Evolutionary conservation across 306 rosid genomes (phyloP).

Genomic region (Sphenostylis stenocarpa): DNA sequence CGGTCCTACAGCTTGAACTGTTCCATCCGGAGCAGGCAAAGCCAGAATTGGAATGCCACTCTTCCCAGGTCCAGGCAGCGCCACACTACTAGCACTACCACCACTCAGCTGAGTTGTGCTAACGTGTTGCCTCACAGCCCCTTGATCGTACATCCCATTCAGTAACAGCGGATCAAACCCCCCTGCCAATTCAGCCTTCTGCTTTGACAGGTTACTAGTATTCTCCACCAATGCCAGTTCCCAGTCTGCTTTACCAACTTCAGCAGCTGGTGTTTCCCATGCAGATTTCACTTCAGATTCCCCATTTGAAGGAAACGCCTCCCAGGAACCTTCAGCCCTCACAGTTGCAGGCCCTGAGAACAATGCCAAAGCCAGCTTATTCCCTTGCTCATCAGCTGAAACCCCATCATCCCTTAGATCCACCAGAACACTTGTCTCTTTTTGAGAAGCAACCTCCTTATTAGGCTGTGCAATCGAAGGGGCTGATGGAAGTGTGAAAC

Average conservation of each 20-base stretch:
- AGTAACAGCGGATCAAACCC: conserved; percentile 74
- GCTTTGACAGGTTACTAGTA: conserved; percentile 56
- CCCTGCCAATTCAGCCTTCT: conserved; percentile 74
- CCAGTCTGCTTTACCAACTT: conserved; percentile 80
- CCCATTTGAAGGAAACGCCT: conserved; percentile 60
- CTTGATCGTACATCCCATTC: conserved; percentile 95
- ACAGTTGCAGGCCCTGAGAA: conserved; percentile 53
- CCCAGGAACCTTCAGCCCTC: conserved; percentile 72
- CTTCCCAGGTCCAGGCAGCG: conserved; percentile 56
- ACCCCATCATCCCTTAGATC: conserved; percentile 59
- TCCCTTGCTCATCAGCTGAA: conserved; percentile 82
- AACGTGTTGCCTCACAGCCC: conserved; percentile 74
- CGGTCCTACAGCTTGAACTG: conserved; percentile 55
- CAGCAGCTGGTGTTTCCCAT: conserved; percentile 81
- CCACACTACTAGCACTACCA: conserved; percentile 87
- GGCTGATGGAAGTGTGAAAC: conserved; percentile 40
- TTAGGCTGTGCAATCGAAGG: conserved; percentile 27
- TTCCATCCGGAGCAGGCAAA: conserved; percentile 85
- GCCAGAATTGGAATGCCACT: conserved; percentile 54
- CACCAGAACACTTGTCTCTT: conserved; percentile 62
- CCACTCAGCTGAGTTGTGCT: conserved; percentile 53
- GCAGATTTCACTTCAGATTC: conserved; percentile 72
- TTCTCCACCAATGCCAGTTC: conserved; percentile 81
- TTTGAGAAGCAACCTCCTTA: conserved; percentile 23
- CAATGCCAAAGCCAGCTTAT: conserved; percentile 73